Conservation (phyloP, 768 basidiomycete species). For the Pholiota microspora region DNA sequence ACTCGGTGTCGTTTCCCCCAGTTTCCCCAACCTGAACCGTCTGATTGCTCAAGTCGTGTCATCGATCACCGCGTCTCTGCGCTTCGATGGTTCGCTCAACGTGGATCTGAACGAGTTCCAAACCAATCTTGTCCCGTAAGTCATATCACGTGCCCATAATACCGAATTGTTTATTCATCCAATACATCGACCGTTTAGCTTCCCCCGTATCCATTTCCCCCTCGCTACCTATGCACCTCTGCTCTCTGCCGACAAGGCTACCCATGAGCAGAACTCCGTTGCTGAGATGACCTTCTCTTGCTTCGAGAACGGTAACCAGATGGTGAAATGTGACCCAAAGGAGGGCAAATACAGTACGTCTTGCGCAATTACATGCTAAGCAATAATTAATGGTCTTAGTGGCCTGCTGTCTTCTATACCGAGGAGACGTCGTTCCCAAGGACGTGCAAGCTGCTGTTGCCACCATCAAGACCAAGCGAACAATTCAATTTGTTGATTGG, state of each 20-base stretch:
- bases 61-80: conserved; percentile 93
- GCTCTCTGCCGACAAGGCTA: conserved; percentile 92
- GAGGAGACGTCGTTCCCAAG: conserved; percentile 96
- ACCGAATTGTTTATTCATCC: conserved; percentile 5
- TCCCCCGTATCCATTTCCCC: conserved; percentile 99
- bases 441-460: conserved; percentile 92
- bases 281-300: conserved; percentile 98
- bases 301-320: conserved; percentile 96
- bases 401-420: conserved; percentile 91
- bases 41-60: conserved; percentile 99
- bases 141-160: conserved; percentile 14
- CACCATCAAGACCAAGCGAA: conserved; percentile 94
- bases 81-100: conserved; percentile 96
- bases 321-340: conserved; percentile 93
- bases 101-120: conserved; percentile 99
- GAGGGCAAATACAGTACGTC: conserved; percentile 96
- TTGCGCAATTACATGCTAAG: neutral
- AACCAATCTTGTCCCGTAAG: conserved; percentile 96
- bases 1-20: conserved; percentile 79
- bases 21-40: conserved; percentile 92
- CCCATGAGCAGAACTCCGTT: conserved; percentile 96
- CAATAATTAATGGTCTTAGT: conserved; percentile 39
- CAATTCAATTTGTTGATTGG: conserved; percentile 99
- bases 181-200: conserved; percentile 41
- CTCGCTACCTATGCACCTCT: conserved; percentile 95